Percentiles rank a stretch among this genome's conserved stretches.
Evolutionary conservation across 2,329 filamentous ascomycete genomes (phyloP).

Genomic region (Xylaria sp.): DNA sequence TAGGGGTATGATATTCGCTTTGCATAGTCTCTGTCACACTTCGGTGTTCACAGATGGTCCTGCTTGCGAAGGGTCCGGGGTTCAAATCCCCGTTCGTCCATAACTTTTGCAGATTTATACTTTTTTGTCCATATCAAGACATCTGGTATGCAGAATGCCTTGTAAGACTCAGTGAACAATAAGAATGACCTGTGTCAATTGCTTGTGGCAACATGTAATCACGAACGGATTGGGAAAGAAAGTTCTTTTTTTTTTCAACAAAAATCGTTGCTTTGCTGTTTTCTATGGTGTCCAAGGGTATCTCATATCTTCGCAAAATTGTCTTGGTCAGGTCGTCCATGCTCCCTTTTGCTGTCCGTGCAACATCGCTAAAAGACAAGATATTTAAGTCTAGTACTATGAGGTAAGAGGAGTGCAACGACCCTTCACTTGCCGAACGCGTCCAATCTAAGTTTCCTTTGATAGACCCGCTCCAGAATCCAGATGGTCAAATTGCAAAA

Average conservation of each 20-base stretch:
- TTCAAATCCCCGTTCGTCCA: slow-evolving; percentile 41
- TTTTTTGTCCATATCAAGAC: too few species aligned
- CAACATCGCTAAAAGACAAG: slow-evolving; percentile 14
- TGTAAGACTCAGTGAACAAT: background rate
- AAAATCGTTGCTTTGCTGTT: background rate
- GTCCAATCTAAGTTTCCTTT: slow-evolving; percentile 4
- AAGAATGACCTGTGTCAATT: too few species aligned
- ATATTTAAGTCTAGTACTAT: slow-evolving; percentile 10
- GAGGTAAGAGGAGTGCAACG: background rate
- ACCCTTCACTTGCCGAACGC: background rate
- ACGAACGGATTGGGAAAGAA: background rate
- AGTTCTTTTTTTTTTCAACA: too few species aligned
- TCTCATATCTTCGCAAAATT: slow-evolving; percentile 20
- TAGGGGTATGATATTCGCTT: slow-evolving; percentile 40
- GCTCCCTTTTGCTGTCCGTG: slow-evolving; percentile 5
- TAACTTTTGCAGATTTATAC: background rate
- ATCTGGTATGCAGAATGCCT: too few species aligned
- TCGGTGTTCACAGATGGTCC: too few species aligned
- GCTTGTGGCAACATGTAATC: too few species aligned
- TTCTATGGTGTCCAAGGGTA: slow-evolving; percentile 23
- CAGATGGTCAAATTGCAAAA: slow-evolving; percentile 19
- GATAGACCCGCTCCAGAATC: slow-evolving; percentile 18
- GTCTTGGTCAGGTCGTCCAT: slow-evolving; percentile 13
- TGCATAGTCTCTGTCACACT: slow-evolving; percentile 10
- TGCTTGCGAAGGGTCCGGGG: slow-evolving; percentile 39